Percentiles rank a stretch among this genome's conserved stretches.
phyloP scores from a whole-genome alignment of 257 asterid genomes.

The Solanum clarkiae region DNA sequence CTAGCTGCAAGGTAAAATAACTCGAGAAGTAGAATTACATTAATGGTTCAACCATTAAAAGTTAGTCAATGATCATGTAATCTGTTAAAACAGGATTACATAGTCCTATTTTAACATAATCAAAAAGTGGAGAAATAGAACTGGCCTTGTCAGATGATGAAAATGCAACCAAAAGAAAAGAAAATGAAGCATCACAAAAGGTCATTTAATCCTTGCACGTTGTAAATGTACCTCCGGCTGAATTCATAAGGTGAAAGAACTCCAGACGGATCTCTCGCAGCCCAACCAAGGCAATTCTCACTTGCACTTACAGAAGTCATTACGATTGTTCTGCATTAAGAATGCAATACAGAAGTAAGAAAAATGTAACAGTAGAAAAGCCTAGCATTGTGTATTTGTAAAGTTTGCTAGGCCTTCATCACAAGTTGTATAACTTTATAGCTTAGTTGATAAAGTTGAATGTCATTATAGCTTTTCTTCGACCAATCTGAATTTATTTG shows the following conservation, averaged over 20 bases:
- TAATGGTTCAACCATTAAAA: neutral
- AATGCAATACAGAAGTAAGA: neutral
- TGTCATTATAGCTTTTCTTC: neutral
- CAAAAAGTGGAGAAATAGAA: neutral
- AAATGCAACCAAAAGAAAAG: neutral
- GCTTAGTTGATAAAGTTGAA: neutral
- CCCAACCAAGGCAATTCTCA: slow-evolving; percentile 66
- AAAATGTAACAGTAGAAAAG: neutral
- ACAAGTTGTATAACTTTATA: neutral
- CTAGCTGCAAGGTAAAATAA: neutral
- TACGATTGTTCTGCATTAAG: neutral
- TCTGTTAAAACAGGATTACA: neutral
- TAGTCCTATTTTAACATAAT: no score
- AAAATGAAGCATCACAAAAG: neutral
- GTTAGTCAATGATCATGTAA: neutral
- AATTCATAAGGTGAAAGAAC: slow-evolving; percentile 66
- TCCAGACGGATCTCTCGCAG: slow-evolving; percentile 81
- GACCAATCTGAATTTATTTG: neutral
- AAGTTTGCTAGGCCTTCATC: neutral
- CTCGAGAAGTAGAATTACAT: neutral
- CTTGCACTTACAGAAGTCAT: slow-evolving; percentile 21
- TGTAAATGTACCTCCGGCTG: slow-evolving; percentile 44
- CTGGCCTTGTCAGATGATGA: neutral
- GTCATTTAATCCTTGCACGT: neutral
- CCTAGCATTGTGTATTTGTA: neutral